phyloP scores from a whole-genome alignment of 73 alveolate genomes.

The Loxodes magnus region DNA sequence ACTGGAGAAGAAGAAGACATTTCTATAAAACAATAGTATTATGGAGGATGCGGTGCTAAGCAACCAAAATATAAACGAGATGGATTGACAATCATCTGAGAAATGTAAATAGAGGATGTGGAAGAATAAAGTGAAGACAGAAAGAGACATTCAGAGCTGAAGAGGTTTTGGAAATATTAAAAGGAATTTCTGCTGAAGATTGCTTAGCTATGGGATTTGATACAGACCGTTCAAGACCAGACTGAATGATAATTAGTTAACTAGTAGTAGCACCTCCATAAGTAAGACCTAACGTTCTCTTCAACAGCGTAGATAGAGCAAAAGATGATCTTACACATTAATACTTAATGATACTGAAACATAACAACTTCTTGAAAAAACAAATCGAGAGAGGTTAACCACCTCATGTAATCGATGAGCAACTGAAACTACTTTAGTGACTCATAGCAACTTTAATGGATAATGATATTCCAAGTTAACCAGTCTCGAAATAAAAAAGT shows the following conservation, averaged over 20 bases:
- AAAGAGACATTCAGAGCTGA: conserved; percentile 45
- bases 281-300: conserved; percentile 85
- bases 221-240: conserved; percentile 63
- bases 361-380: conserved; percentile 38
- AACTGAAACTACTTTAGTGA: conserved; percentile 56
- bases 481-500: conserved; percentile 57
- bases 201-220: conserved; percentile 69
- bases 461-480: conserved; percentile 81
- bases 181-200: conserved; percentile 50
- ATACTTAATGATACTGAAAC: conserved; percentile 64
- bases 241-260: conserved; percentile 72
- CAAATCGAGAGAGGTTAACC: conserved; percentile 39
- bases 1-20: conserved; percentile 26
- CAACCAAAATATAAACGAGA: conserved; percentile 59
- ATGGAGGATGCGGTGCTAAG: conserved; percentile 57
- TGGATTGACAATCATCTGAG: conserved; percentile 39
- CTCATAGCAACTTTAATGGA: conserved; percentile 87
- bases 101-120: conserved; percentile 23
- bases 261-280: conserved; percentile 94
- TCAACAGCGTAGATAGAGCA: conserved; percentile 51
- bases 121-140: conserved; percentile 38
- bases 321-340: conserved; percentile 90
- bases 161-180: conserved; percentile 48
- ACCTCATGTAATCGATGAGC: conserved; percentile 45
- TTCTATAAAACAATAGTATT: conserved; percentile 8